phyloP scores from a whole-genome alignment of 352 stramenopile genomes.

The Pythium myriotylum region DNA sequence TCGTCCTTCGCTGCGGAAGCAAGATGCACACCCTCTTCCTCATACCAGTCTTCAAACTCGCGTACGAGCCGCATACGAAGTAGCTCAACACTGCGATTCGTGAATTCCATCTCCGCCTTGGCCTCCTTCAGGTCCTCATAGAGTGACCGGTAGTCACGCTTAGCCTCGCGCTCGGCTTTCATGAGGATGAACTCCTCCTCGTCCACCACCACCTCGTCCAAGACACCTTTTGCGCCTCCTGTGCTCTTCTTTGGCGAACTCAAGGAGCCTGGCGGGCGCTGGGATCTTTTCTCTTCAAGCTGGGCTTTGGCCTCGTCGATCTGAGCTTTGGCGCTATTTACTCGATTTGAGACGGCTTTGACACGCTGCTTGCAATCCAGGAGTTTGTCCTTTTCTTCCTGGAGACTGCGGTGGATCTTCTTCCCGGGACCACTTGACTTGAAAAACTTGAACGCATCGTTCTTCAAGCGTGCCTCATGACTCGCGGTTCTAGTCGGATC shows the following conservation, averaged over 20 bases:
- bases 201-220: slow-evolving; percentile 82
- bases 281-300: slow-evolving; percentile 67
- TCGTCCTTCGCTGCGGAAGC: slow-evolving; percentile 42
- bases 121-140: slow-evolving; percentile 87
- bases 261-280: slow-evolving; percentile 19
- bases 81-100: slow-evolving; percentile 67
- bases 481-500: not conserved
- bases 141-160: slow-evolving; percentile 82
- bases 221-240: slow-evolving; percentile 13
- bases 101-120: slow-evolving; percentile 69
- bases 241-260: slow-evolving; percentile 1
- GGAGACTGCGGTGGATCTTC: slow-evolving; percentile 58
- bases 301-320: slow-evolving; percentile 71
- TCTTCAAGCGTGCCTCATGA: slow-evolving; percentile 45
- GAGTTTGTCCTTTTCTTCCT: slow-evolving; percentile 77
- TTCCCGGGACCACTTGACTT: slow-evolving; percentile 54
- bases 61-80: slow-evolving; percentile 74
- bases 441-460: slow-evolving; percentile 74
- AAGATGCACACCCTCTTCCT: slow-evolving; percentile 45
- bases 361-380: slow-evolving; percentile 73
- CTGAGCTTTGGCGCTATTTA: slow-evolving; percentile 80
- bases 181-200: slow-evolving; percentile 93
- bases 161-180: slow-evolving; percentile 80
- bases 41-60: slow-evolving; percentile 87
- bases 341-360: slow-evolving; percentile 63